Percentiles rank a stretch among this genome's conserved stretches.
These are phyloP conservation scores for Lachancea thermotolerans DNA, from an alignment of 805 yeast genomes.

Conservation along the genomic window DNA sequence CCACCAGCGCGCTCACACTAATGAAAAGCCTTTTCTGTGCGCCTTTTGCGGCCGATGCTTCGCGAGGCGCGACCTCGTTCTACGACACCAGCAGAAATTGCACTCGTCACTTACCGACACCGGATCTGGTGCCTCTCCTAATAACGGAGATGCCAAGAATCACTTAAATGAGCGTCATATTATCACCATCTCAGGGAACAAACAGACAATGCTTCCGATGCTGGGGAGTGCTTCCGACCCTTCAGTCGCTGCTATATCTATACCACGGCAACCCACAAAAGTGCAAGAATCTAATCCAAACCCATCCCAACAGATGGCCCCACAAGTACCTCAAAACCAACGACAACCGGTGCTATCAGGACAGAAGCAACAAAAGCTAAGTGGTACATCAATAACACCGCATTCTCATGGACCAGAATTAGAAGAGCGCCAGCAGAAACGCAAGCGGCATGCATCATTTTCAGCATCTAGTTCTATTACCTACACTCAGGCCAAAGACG, in stretches of 20 bases:
- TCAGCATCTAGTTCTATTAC: constrained; percentile 38
- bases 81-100: constrained; percentile 91
- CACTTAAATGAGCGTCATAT: constrained; percentile 31
- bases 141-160: constrained; percentile 19
- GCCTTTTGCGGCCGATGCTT: constrained; percentile 95
- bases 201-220: constrained; percentile 35
- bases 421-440: constrained; percentile 12
- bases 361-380: neutral
- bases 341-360: neutral
- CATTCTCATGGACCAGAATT: neutral
- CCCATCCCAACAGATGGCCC: neutral
- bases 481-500: constrained; percentile 20
- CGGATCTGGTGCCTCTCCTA: constrained; percentile 9
- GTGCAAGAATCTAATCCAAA: neutral
- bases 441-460: constrained; percentile 39
- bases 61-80: constrained; percentile 80
- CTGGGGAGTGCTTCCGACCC: constrained; percentile 9
- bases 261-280: neutral
- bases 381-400: neutral
- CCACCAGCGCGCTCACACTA: constrained; percentile 90
- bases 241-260: constrained; percentile 4
- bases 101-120: constrained; percentile 49
- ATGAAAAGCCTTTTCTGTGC: constrained; percentile 93
- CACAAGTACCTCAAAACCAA: neutral
- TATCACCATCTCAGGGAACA: constrained; percentile 35